A percentile compares a stretch with the other conserved stretches of the same genome.
Conservation (phyloP, 2,329 filamentous ascomycete genomes). For the Pseudocercospora cruenta region DNA sequence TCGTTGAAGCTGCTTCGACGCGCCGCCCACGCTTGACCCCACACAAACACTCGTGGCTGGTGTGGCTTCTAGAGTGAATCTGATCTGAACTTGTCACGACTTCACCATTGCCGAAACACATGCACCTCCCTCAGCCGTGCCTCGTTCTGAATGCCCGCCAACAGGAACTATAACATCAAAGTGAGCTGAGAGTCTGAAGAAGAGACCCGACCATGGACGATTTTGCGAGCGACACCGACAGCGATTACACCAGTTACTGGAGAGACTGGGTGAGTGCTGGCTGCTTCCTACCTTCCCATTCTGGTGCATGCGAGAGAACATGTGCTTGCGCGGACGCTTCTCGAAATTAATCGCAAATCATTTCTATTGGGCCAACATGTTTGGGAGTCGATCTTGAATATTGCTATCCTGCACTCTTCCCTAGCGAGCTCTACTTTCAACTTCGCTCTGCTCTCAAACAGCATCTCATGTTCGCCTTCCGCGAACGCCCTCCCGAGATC, state of each 20-base stretch:
- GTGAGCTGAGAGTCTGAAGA: neutral
- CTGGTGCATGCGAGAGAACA: neutral
- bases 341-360: no score
- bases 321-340: neutral
- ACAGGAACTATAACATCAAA: neutral
- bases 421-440: no score
- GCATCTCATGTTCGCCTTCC: no score
- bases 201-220: conserved; percentile 73
- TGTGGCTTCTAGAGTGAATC: no score
- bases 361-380: no score
- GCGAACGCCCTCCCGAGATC: no score
- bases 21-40: no score
- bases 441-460: no score
- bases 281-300: neutral
- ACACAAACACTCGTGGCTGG: neutral
- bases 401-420: no score
- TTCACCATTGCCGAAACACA: neutral
- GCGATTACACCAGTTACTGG: conserved; percentile 99
- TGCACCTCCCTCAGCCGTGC: neutral
- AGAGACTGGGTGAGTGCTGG: conserved; percentile 80
- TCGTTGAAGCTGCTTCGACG: no score
- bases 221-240: conserved; percentile 96
- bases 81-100: neutral
- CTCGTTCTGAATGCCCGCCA: neutral
- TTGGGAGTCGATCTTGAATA: no score